A percentile compares a stretch with the other conserved stretches of the same genome.
These are phyloP conservation scores for Clavariopsis aquatica DNA, from an alignment of 495 filamentous ascomycete genomes.

Conservation along the genomic window DNA sequence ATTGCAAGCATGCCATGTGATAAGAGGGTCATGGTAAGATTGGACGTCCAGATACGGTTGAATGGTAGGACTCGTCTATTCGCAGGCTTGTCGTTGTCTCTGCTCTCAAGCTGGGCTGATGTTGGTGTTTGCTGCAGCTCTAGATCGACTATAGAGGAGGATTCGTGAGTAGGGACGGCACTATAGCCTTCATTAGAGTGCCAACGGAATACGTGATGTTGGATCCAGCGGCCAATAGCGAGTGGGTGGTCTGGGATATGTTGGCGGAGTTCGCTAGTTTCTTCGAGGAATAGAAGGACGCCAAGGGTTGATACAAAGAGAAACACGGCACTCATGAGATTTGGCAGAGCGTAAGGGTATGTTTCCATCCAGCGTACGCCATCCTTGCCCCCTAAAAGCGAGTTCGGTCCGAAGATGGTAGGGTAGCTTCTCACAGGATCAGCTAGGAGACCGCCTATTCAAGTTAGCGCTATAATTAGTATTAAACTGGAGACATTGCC, in stretches of 20 bases:
- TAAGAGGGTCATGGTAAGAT: conserved; percentile 62
- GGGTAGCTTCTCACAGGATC: conserved; percentile 69
- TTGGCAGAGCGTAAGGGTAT: conserved; percentile 76
- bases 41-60: conserved; percentile 62
- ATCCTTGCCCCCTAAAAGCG: conserved; percentile 51
- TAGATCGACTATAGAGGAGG: not conserved
- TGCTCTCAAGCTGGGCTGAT: conserved; percentile 36
- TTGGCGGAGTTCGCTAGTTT: conserved; percentile 51
- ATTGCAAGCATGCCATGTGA: conserved; percentile 68
- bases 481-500: not conserved
- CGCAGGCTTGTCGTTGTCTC: conserved; percentile 26
- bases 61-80: conserved; percentile 59
- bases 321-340: conserved; percentile 70
- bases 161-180: conserved; percentile 24
- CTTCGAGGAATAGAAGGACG: conserved; percentile 69
- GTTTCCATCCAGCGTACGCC: conserved; percentile 65
- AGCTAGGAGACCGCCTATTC: conserved; percentile 67
- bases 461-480: conserved; percentile 40
- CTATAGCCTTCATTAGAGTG: conserved; percentile 16
- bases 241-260: conserved; percentile 32
- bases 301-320: conserved; percentile 56
- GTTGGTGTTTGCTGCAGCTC: conserved; percentile 35
- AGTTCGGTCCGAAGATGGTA: conserved; percentile 62
- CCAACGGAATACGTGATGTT: conserved; percentile 23
- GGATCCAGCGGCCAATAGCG: conserved; percentile 29